Percentiles rank a stretch among this genome's conserved stretches.
phyloP scores from a whole-genome alignment of 139 green algal genomes.

The Coccomyxa sp. region DNA sequence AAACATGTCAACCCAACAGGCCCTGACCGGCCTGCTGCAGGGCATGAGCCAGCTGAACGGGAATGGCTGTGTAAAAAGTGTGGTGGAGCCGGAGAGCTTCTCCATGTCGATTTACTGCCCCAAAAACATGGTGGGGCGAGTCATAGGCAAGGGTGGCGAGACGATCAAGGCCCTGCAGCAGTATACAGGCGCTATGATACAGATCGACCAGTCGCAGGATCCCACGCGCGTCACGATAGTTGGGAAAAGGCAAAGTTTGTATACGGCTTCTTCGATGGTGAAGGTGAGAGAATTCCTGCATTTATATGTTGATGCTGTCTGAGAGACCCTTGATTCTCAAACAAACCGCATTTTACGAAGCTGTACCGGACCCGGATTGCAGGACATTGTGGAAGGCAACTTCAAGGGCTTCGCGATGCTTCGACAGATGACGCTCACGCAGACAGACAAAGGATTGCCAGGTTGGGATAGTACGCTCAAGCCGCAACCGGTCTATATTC shows the following conservation, averaged over 20 bases:
- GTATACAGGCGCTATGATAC: slow-evolving; percentile 41
- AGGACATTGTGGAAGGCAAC: slow-evolving; percentile 50
- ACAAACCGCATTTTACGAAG: neutral
- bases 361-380: neutral
- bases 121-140: slow-evolving; percentile 75
- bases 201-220: slow-evolving; percentile 73
- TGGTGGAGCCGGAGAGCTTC: too few species aligned
- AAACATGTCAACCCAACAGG: neutral
- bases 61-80: neutral
- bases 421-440: slow-evolving; percentile 35
- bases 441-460: slow-evolving; percentile 2
- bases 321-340: neutral
- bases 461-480: neutral
- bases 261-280: slow-evolving; percentile 33
- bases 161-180: slow-evolving; percentile 92
- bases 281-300: neutral
- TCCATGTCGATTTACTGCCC: slow-evolving; percentile 65
- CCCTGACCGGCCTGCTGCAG: neutral
- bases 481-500: slow-evolving; percentile 1
- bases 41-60: neutral
- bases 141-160: slow-evolving; percentile 92
- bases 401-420: slow-evolving; percentile 68
- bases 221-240: slow-evolving; percentile 83
- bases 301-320: neutral
- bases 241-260: slow-evolving; percentile 44